Base-by-base conservation (phyloP, 2,329 filamentous ascomycete genomes). In the Cordyceps cateniannulata region DNA sequence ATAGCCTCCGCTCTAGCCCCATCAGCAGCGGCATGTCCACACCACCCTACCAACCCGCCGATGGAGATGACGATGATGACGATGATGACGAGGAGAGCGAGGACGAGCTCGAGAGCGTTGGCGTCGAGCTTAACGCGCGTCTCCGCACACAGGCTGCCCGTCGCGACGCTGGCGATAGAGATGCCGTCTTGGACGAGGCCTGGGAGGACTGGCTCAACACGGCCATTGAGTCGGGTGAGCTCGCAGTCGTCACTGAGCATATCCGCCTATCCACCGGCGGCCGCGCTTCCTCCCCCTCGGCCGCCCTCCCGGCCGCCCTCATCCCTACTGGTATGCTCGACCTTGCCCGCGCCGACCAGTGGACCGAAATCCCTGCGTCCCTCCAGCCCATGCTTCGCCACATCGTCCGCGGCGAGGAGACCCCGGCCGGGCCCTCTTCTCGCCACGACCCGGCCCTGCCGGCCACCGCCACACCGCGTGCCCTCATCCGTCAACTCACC, bases 131-230 rank as follows among this genome's bases (percentile, higher is more conserved):
- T 58, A 89, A 89, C 67, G 80, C 86, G 69, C 81, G 82, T n/a
- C 81, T 90, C 25, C 79, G 84, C 55, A 83, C 85, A 62, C 83
- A 85, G 52, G 85, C 84, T 8, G 85, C 85, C 18, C 79, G 83
- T 51, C 81, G 84, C 60, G 84, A 86, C 64, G 81, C 84, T 4
- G 85, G 85, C 48, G 82, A 85, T 64, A 73, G 73, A 32, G 79
- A 80, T 18, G 79, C 81, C 51, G 79, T 84, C 27, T 79, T 90
- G 65, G 87, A 90, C 68, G 85, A 88, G 64, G 86, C 87, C 66
- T 90, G 85, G 86, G 87, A 90, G 71, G 85, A 88, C 70, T 90
- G 86, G 83, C 76, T 90, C 63, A 90, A 90, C 72, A 85, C 86
- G 67, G 85, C 83, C 48, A 82, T 87, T 53, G 87, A 90, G 68